Base-by-base conservation (phyloP, 257 asterid genomes). In the Gynochthodes officinalis region DNA sequence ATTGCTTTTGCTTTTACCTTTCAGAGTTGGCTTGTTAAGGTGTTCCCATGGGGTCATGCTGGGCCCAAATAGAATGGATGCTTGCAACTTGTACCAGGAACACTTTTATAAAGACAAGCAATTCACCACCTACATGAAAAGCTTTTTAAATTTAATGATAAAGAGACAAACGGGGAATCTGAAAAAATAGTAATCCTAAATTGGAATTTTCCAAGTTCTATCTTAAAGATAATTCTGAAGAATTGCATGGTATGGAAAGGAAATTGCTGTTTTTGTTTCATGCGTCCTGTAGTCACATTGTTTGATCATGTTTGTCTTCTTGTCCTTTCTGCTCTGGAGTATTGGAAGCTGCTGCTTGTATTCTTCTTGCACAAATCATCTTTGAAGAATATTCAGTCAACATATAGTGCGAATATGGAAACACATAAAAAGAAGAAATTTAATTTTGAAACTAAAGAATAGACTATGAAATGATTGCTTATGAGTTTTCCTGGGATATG, bases 271-370 rank as follows among this genome's bases (percentile, higher is more conserved):
- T 19, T 75, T 58, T 46, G 70, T 75, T 75, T n/a, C 70, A n/a
- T 55, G 57, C 72, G 57, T 46, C 57, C 62, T 27, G 25, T 64
- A 60, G 44, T 64, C 57, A 32, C 28, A 35, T 42, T 73, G 57
- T 27, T 61, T 69, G 52, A 53, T 69, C 73, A 64, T 55, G 69
- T 55, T 74, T 74, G 52, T 28, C 75, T 79, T 64, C 50, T 33
- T 64, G 55, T 74, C 70, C 42, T 74, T 71, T 64, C 64, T 68
- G 28, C 55, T 40, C 33, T 70, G 70, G 52, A 19, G 18, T 54
- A 30, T 68, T 63, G 76, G 62, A 72, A 46, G 74, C 70, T 69
- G 78, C 71, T 67, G 50, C 16, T 70, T 21, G 79, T 70, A 76
- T 25, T 79, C 70, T 55, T 74, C 44, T 57, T 62, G 66, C 69